These are phyloP conservation scores for Wilcoxina mikolae DNA, from an alignment of 495 filamentous ascomycete genomes.

Conservation along the genomic window DNA sequence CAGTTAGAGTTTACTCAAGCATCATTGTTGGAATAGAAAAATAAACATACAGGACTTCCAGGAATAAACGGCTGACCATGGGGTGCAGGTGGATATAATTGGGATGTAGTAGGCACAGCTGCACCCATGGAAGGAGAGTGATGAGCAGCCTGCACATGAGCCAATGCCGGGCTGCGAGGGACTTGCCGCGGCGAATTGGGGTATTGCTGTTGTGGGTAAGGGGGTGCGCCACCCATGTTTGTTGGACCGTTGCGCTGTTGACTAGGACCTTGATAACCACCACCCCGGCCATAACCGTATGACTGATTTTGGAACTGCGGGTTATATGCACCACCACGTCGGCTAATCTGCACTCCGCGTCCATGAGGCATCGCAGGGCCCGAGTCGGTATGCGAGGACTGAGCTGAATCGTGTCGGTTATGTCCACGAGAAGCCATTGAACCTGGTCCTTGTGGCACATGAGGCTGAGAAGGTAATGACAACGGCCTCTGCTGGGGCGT, in stretches of 20 bases:
- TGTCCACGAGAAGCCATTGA: slow-evolving; percentile 15
- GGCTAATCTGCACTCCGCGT: slow-evolving; percentile 14
- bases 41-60: neutral
- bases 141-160: slow-evolving; percentile 21
- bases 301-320: slow-evolving; percentile 13
- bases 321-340: slow-evolving; percentile 10
- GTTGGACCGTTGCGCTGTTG: slow-evolving; percentile 20
- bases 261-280: slow-evolving; percentile 15
- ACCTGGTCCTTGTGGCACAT: slow-evolving; percentile 14
- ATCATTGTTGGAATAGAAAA: slow-evolving; percentile 8
- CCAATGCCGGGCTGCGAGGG: slow-evolving; percentile 22
- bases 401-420: slow-evolving; percentile 23
- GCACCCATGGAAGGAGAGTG: slow-evolving; percentile 9
- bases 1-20: too few species aligned
- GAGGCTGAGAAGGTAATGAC: slow-evolving; percentile 19
- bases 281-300: slow-evolving; percentile 15
- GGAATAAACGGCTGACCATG: slow-evolving; percentile 4
- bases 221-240: slow-evolving; percentile 10
- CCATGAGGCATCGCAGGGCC: slow-evolving; percentile 16
- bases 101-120: slow-evolving; percentile 19
- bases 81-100: slow-evolving; percentile 17
- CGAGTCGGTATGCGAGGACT: slow-evolving; percentile 17
- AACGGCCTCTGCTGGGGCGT: slow-evolving; percentile 19
- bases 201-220: slow-evolving; percentile 13
- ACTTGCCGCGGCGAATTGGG: slow-evolving; percentile 15